Percentiles rank a stretch among this genome's conserved stretches.
These are phyloP conservation scores for Gossypium raimondii DNA, from an alignment of 345 rosid species.

Conservation along the genomic window DNA sequence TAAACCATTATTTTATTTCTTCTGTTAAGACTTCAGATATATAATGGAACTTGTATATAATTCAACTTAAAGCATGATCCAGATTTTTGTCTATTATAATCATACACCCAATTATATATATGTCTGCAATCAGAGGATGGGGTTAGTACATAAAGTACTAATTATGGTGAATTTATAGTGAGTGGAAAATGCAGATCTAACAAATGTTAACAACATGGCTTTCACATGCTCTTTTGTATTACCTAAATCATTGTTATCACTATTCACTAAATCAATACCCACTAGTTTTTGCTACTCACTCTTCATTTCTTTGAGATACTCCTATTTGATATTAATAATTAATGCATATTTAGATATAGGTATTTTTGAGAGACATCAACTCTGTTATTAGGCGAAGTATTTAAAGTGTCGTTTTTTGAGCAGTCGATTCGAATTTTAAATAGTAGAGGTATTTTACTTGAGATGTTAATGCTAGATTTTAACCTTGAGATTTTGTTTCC, in stretches of 20 bases:
- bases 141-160: neutral
- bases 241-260: neutral
- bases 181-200: neutral
- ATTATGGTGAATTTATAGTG: neutral
- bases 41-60: neutral
- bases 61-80: neutral
- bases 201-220: neutral
- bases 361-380: too few relatives aligned
- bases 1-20: neutral
- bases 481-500: too few relatives aligned
- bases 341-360: too few relatives aligned
- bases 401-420: accelerated
- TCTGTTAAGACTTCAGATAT: neutral
- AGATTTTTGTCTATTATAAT: neutral
- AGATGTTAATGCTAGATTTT: too few relatives aligned
- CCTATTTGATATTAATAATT: too few relatives aligned
- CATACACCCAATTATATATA: neutral
- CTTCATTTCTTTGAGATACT: too few relatives aligned
- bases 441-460: accelerated
- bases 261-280: neutral
- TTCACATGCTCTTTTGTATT: neutral
- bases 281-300: neutral
- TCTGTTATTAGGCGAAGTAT: too few relatives aligned
- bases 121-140: neutral
- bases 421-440: accelerated